Percentiles rank a stretch among this genome's conserved stretches.
These are phyloP conservation scores for Aureobasidium sp. DNA, from an alignment of 2,329 filamentous ascomycete genomes.

Conservation along the genomic window DNA sequence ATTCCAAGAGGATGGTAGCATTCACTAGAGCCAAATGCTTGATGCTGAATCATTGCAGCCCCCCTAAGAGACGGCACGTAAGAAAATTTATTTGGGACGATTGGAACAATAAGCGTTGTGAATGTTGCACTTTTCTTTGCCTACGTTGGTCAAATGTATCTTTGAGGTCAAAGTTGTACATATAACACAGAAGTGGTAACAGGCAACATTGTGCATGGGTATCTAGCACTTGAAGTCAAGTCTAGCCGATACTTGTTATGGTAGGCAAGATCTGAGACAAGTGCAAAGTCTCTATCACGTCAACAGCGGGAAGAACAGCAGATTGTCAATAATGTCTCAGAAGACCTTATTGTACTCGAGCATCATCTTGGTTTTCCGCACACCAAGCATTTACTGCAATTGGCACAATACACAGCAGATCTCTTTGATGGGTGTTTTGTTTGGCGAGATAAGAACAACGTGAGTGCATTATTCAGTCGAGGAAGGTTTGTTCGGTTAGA, in stretches of 20 bases:
- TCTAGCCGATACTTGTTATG: neutral
- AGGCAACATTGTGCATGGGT: neutral
- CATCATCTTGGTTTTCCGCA: no score
- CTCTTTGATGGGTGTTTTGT: neutral
- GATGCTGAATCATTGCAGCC: neutral
- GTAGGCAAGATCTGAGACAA: neutral
- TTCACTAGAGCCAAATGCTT: neutral
- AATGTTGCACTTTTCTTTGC: no score
- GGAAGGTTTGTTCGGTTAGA: no score
- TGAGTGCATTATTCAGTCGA: neutral
- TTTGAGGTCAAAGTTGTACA: no score
- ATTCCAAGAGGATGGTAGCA: neutral
- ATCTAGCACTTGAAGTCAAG: neutral
- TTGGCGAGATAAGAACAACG: neutral
- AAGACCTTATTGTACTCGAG: no score
- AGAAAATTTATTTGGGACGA: neutral
- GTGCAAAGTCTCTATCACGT: neutral
- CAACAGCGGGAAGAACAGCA: neutral
- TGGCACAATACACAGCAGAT: neutral
- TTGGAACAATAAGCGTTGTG: neutral
- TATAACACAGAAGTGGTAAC: no score
- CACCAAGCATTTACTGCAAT: neutral
- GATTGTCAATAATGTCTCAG: neutral
- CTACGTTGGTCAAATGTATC: no score
- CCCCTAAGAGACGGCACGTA: neutral